Base-by-base conservation (phyloP, 768 basidiomycete genomes). In the Naganishia friedmannii region DNA sequence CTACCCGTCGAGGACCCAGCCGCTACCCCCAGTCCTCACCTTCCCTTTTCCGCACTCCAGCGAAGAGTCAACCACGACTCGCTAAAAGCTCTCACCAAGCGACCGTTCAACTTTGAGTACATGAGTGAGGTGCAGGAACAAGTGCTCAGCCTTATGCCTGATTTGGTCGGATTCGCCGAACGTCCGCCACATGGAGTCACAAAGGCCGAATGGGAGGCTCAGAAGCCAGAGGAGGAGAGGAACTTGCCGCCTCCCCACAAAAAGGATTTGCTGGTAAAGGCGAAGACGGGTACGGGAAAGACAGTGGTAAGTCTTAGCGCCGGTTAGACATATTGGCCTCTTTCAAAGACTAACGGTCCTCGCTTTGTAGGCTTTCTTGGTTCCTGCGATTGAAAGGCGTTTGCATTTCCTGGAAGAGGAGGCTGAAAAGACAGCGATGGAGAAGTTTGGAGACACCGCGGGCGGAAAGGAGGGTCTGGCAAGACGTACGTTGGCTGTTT, bases 281-380 rank as follows among this genome's bases (percentile, higher is more conserved):
- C 92, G 5, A 90, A 88, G 78, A 92, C 92, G 0, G 91, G 92
- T 32, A 92, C 92, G 0, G 92, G 91, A 37, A 95, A 94, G 82
- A 94, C 92, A 0, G 82, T 93, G 39, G 79, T 78, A 55, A 75
- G 79, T 74, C n/a, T 10, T 6, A 19, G 28, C 37, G 9, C 17
- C 5, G 3, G 9, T 37, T 26, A 12, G 28, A 32, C 12, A 10
- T 15, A 39, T 4, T 51, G 48, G 21, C 1, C 6, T 12, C 34
- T 37, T 37, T 55, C 17, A n/a, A 23, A 29, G 23, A 29, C 53
- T 66, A 15, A 67, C 56, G n/a, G n/a, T n/a, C 37, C 13, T 67
- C 5, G 34, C 28, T 42, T 29, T 19, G 8, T 57, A 80, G 79
- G 91, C 87, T 0, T 95, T 93, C 84, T 86, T 96, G 67, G 85